Evolutionary conservation across 225 moss, liverwort and hornwort species (phyloP), one percentile per base, ranked within the genome.

Genomic region (Sphagnum tenellum): DNA sequence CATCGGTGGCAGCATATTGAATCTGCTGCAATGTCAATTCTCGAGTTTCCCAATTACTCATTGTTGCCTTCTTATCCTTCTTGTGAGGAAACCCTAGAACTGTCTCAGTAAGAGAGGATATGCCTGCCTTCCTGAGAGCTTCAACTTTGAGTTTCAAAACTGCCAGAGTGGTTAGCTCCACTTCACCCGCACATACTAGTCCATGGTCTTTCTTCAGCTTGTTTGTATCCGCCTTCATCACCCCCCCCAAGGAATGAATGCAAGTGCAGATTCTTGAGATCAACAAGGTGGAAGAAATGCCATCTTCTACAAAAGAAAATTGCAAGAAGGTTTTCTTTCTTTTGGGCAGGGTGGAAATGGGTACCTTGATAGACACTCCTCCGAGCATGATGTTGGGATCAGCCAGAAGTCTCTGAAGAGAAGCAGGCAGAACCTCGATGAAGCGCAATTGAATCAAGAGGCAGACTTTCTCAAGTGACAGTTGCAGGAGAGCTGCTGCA

Each of bases 21-120:
- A 96, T 87, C 69, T 96, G 96, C 8, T 66, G 63, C 68, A 81
- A 76, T 49, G 83, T 96, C 70, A 96, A 73, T 10, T 88, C 86
- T 61, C 88, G 81, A 62, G 76, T 79, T 52, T 88, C 82, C 96
- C 96, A 96, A 69, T 96, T 87, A 77, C 96, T 96, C 77, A 86
- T 73, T 10, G 89, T 89, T 59, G 87, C 60, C 66, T 78, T 73
- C 79, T 86, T 92, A 63, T 76, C 77, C 63, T 90, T 92, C 79
- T 85, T 85, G 67, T 82, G 82, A 12, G 84, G 76, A 64, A 87
- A 66, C 49, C 80, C 88, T 12, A 96, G 79, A 64, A 92, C 51
- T 67, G 55, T 61, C 56, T 82, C 72, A 48, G 88, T 82, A 45
- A 92, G 83, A 8, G 75, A 76, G 29, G 77, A 76, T 45, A 81